A percentile compares a stretch with the other conserved stretches of the same genome.
Evolutionary conservation across 805 yeast genomes (phyloP).

Genomic region (Millerago galiae): DNA sequence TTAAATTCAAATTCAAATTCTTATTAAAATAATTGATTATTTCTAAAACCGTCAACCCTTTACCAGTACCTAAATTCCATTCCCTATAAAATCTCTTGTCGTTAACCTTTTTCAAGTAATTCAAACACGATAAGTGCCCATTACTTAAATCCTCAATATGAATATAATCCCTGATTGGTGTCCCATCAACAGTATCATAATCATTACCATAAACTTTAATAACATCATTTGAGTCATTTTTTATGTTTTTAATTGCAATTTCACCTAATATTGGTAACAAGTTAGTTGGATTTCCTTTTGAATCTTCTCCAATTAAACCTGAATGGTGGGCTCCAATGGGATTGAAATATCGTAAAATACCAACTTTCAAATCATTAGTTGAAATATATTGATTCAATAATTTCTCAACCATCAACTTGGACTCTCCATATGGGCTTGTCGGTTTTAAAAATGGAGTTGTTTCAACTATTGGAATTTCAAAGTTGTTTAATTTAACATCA

Average conservation of each 20-base stretch:
- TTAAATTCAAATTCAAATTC: constrained; percentile 58
- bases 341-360: constrained; percentile 71
- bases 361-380: constrained; percentile 42
- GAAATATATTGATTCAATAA: constrained; percentile 30
- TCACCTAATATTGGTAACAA: constrained; percentile 71
- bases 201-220: constrained; percentile 70
- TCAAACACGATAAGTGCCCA: constrained; percentile 70
- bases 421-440: constrained; percentile 71
- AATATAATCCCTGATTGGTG: constrained; percentile 76
- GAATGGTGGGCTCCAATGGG: constrained; percentile 86
- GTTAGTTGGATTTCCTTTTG: constrained; percentile 71
- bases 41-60: constrained; percentile 73
- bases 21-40: constrained; percentile 57
- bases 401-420: constrained; percentile 61
- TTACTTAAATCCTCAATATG: constrained; percentile 75
- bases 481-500: constrained; percentile 64
- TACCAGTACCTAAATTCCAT: constrained; percentile 83
- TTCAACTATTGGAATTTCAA: constrained; percentile 77
- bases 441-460: constrained; percentile 62
- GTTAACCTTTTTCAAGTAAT: constrained; percentile 36
- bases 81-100: constrained; percentile 52
- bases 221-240: constrained; percentile 39
- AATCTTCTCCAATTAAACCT: constrained; percentile 77
- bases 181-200: constrained; percentile 67
- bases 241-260: constrained; percentile 43